Evolutionary conservation across 495 filamentous ascomycete species (phyloP).

Genomic region (Talaromyces stipitatus): DNA sequence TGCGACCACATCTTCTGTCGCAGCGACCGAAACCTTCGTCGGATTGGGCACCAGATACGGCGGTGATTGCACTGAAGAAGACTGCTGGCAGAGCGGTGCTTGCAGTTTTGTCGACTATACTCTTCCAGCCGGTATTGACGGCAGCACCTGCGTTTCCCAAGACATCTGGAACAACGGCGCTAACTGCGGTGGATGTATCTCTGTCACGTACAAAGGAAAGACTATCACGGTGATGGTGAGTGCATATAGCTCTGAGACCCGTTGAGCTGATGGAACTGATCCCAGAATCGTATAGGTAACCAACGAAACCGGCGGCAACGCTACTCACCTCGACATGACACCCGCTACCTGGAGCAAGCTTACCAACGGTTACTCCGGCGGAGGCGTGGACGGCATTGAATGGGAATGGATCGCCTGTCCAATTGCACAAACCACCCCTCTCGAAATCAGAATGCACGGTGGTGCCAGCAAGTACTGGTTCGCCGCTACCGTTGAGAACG

Average conservation of each 20-base stretch:
- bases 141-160: slow-evolving; percentile 3
- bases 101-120: slow-evolving; percentile 5
- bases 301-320: not conserved
- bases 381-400: not conserved
- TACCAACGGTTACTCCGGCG: not conserved
- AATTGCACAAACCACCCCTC: not conserved
- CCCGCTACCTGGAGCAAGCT: not conserved
- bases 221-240: slow-evolving; percentile 4
- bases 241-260: no score
- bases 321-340: not conserved
- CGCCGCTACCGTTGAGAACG: not conserved
- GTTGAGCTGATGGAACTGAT: no score
- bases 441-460: not conserved
- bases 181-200: slow-evolving; percentile 5
- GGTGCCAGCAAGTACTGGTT: not conserved
- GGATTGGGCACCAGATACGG: slow-evolving; percentile 2
- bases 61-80: not conserved
- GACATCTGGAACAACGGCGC: slow-evolving; percentile 2
- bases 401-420: not conserved
- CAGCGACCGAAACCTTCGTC: not conserved
- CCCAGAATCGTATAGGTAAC: not conserved
- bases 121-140: slow-evolving; percentile 3
- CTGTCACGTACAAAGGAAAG: slow-evolving; percentile 2
- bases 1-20: not conserved
- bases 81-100: slow-evolving; percentile 4